These are phyloP conservation scores for Nemania diffusa DNA, from an alignment of 2,329 filamentous ascomycete genomes.

Conservation along the genomic window DNA sequence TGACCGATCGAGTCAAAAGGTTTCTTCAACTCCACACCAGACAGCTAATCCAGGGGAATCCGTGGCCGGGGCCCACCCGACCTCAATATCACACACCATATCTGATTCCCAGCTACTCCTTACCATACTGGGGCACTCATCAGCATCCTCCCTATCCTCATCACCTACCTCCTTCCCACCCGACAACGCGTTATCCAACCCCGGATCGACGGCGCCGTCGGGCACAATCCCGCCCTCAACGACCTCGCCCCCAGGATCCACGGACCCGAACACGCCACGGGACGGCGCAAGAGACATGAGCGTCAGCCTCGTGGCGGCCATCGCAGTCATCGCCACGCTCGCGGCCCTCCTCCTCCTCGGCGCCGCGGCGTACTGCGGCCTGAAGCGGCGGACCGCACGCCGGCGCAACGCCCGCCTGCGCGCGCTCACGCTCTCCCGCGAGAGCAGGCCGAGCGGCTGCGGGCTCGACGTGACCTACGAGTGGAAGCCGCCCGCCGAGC, in stretches of 20 bases:
- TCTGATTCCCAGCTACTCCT: background rate
- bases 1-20: background rate
- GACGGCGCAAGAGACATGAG: background rate
- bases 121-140: background rate
- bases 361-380: background rate
- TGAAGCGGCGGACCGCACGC: background rate
- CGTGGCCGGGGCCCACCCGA: background rate
- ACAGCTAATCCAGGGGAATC: background rate
- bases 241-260: background rate
- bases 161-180: background rate
- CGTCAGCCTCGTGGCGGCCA: background rate
- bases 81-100: background rate
- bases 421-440: background rate
- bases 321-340: constrained; percentile 8
- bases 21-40: background rate
- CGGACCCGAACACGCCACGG: background rate
- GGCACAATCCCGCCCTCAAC: background rate
- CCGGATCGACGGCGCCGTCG: background rate
- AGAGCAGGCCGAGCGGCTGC: background rate
- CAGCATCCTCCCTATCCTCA: background rate
- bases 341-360: constrained; percentile 5
- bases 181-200: background rate
- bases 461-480: background rate
- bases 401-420: background rate
- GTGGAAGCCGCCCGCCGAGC: constrained; percentile 18